Percentiles rank a stretch among this genome's conserved stretches.
Conservation (phyloP, 1,284 basidiomycete species). For the Rhodotorula sp. region DNA sequence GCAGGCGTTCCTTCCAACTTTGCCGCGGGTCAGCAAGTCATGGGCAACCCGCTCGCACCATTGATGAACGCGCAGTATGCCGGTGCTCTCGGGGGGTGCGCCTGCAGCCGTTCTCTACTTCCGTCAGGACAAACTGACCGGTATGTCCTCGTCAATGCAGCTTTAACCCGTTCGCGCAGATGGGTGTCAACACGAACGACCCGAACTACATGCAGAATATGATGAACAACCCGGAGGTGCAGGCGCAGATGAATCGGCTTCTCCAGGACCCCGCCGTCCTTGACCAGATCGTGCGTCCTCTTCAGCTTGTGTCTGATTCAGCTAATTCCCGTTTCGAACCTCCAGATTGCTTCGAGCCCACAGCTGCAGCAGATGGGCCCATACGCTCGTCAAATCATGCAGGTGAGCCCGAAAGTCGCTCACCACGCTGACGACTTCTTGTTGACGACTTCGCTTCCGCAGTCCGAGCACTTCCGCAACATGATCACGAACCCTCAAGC, state of each 20-base stretch:
- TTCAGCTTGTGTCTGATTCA: neutral
- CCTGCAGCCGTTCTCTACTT: conserved; percentile 4
- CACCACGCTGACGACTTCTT: neutral
- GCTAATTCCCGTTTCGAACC: neutral
- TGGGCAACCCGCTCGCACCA: conserved; percentile 48
- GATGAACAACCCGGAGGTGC: conserved; percentile 76
- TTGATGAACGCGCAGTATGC: conserved; percentile 47
- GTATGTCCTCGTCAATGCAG: conserved; percentile 51
- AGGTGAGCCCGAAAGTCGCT: conserved; percentile 45
- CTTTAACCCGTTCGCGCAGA: conserved; percentile 82
- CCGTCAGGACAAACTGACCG: neutral
- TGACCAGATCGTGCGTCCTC: conserved; percentile 59
- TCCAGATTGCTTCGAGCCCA: conserved; percentile 71
- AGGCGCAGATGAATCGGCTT: conserved; percentile 70
- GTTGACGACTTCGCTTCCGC: neutral
- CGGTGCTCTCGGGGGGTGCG: conserved; percentile 37
- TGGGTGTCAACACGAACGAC: conserved; percentile 73
- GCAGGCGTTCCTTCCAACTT: conserved; percentile 67
- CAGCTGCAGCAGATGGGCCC: conserved; percentile 75
- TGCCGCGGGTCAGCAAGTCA: conserved; percentile 48
- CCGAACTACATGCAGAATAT: conserved; percentile 69
- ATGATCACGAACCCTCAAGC: conserved; percentile 64
- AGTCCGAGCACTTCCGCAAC: conserved; percentile 40
- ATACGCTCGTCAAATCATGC: conserved; percentile 73
- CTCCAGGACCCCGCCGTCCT: conserved; percentile 77